These are phyloP conservation scores for Mitragyna speciosa DNA, from an alignment of 257 asterid species.

Conservation along the genomic window DNA sequence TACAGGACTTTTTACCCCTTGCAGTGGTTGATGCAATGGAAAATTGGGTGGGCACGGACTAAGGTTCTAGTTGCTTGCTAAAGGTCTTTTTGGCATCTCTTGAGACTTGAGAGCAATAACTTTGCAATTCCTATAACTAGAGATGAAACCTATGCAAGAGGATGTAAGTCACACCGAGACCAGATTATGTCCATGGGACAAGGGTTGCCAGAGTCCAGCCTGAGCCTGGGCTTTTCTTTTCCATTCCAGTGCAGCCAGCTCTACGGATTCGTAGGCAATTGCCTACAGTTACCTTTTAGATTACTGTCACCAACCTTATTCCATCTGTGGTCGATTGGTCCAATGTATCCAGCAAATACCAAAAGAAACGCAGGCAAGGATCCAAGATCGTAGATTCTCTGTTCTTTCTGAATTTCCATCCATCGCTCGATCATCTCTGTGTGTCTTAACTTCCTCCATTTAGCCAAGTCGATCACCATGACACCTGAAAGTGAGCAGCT, in stretches of 20 bases:
- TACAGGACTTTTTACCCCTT: no score
- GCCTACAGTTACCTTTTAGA: conserved; percentile 56
- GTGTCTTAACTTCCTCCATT: conserved; percentile 47
- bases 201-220: conserved; percentile 53
- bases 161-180: conserved; percentile 52
- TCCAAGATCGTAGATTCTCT: conserved; percentile 40
- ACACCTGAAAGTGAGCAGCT: conserved; percentile 35
- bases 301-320: conserved; percentile 55
- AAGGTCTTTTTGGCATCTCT: no score
- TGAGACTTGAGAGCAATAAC: no score
- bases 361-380: conserved; percentile 49
- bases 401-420: conserved; percentile 58
- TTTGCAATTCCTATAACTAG: no score
- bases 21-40: no score
- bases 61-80: no score
- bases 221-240: conserved; percentile 66
- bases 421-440: conserved; percentile 57
- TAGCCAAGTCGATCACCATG: conserved; percentile 56
- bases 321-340: conserved; percentile 57
- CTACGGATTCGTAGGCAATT: conserved; percentile 54
- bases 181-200: conserved; percentile 58
- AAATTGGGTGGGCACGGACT: no score
- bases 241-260: conserved; percentile 78
- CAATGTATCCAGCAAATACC: conserved; percentile 56
- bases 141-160: not conserved